These are phyloP conservation scores for Clonostachys solani DNA, from an alignment of 2,329 filamentous ascomycete species.

Conservation along the genomic window DNA sequence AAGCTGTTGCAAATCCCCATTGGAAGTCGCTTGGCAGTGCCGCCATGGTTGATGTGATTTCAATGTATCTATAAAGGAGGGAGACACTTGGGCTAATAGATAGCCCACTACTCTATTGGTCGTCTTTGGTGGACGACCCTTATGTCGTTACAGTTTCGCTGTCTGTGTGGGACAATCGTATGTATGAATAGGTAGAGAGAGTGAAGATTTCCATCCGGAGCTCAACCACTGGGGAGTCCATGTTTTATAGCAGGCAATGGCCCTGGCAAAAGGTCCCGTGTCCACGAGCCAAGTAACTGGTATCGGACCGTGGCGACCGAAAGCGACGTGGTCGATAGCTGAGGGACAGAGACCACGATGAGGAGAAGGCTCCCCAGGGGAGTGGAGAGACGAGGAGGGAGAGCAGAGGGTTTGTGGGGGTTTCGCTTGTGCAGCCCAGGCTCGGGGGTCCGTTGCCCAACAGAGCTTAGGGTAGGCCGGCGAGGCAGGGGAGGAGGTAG, in stretches of 20 bases:
- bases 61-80: no score
- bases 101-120: no score
- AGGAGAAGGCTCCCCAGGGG: no score
- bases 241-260: neutral
- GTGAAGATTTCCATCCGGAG: neutral
- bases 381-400: no score
- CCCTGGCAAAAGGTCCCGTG: conserved; percentile 2
- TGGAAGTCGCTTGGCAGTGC: conserved; percentile 63
- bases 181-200: neutral
- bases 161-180: neutral
- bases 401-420: no score
- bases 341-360: no score
- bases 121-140: no score
- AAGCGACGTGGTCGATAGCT: conserved; percentile 11
- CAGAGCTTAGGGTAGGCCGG: no score
- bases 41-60: conserved; percentile 31
- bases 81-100: no score
- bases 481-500: no score
- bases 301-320: conserved; percentile 50
- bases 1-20: conserved; percentile 78
- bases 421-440: no score
- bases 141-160: neutral
- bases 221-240: neutral
- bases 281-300: conserved; percentile 11
- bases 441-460: no score